Evolutionary conservation across 768 basidiomycete genomes (phyloP), one percentile per base, ranked within the genome.

Genomic region (Tylopilus felleus): DNA sequence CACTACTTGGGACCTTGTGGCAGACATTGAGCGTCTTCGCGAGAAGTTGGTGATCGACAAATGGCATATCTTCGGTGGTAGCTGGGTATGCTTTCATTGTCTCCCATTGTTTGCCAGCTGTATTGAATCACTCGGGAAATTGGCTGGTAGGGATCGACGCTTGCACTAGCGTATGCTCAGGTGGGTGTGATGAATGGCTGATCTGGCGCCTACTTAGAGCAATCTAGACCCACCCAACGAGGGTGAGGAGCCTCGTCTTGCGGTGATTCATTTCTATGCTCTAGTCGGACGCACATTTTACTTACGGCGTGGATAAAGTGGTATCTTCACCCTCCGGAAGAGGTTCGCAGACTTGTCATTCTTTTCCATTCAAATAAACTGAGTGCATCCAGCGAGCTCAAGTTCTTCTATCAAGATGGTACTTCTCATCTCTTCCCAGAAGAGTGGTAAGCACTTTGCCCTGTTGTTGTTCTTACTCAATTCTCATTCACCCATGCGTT

Each of bases 41-140:
- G 76, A 86, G 65, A 80, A 88, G 53, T 79, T 98, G 16, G 73
- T 73, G 39, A 79, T 98, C 52, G 85, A 90, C 19, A 90, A 84
- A 65, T 97, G 93, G 94, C 85, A 95, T 52, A 90, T 97, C 25
- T 97, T 98, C 65, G 95, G 95, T 27, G 94, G 94, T 9, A 91
- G 88, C 46, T 96, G 94, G 93, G 89, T 88, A 60, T 47, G 75
- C 66, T n/a, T 47, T 54, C 23, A n/a, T 6, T 5, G n/a, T 21
- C 44, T 35, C 39, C 21, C 22, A 19, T 46, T 5, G 16, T 28
- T 42, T 46, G 9, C 21, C 23, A 9, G 35, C 23, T 14, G n/a
- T 46, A 40, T 12, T 14, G 22, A 23, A 7, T 16, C 25, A n/a
- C n/a, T n/a, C n/a, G n/a, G n/a, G n/a, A n/a, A n/a, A 29, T 21